These are phyloP conservation scores for Colletotrichum theobromicola DNA, from an alignment of 2,329 filamentous ascomycete species.

Conservation along the genomic window DNA sequence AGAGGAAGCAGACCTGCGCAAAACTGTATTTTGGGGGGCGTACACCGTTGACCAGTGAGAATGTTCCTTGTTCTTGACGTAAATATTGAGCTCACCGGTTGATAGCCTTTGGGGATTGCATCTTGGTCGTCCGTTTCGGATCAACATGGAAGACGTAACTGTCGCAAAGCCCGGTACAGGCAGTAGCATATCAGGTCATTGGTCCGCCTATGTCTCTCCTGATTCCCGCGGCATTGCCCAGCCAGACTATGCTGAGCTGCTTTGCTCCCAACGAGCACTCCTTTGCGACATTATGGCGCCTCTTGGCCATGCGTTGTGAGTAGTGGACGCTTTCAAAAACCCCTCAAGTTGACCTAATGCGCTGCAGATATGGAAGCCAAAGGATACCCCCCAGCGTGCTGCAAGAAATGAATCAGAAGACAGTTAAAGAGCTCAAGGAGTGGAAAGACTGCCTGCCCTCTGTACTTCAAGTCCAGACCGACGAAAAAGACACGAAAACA, in stretches of 20 bases:
- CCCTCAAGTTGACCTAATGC: background rate
- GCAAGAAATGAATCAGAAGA: conserved; percentile 23
- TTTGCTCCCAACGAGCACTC: background rate
- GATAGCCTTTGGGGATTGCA: conserved; percentile 30
- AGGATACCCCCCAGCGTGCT: conserved; percentile 5
- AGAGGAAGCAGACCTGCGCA: conserved; percentile 29
- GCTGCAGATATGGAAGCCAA: conserved; percentile 23
- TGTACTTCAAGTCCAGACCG: conserved; percentile 21
- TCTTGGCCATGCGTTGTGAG: background rate
- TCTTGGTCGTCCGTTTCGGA: conserved; percentile 1
- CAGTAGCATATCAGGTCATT: background rate
- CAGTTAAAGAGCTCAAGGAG: conserved; percentile 14
- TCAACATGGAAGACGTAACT: background rate
- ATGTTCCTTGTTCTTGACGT: too few species aligned
- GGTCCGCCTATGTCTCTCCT: background rate
- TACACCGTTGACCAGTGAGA: conserved; percentile 32
- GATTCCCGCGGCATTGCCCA: background rate
- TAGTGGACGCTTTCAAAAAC: background rate
- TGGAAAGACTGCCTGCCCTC: conserved; percentile 23
- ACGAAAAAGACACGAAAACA: background rate
- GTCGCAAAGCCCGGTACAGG: background rate
- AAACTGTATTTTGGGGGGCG: conserved; percentile 33
- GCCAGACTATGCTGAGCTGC: background rate
- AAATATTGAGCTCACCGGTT: background rate
- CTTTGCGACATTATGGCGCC: conserved; percentile 4